These are phyloP conservation scores for Pseudogymnoascus sp. DNA, from an alignment of 2,329 filamentous ascomycete genomes.

Conservation along the genomic window DNA sequence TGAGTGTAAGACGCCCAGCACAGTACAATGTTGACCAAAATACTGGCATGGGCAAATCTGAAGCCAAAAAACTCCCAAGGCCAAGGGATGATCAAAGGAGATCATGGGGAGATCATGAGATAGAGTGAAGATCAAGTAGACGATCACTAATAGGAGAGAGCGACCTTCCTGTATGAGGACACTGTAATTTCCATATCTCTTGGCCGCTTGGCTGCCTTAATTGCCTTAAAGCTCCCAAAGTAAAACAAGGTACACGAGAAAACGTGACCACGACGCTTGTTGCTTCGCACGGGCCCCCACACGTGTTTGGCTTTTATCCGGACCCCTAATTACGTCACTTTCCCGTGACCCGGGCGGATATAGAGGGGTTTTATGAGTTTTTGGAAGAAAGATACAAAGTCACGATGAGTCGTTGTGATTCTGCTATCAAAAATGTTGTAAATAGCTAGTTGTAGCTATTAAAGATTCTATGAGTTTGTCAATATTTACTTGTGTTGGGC, in stretches of 20 bases:
- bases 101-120: not conserved
- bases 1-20: too few relatives aligned
- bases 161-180: not conserved
- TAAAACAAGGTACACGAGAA: not conserved
- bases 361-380: not conserved
- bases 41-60: not conserved
- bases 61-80: not conserved
- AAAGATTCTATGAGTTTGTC: not conserved
- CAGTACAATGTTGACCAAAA: not conserved
- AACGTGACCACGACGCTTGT: not conserved
- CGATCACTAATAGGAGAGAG: not conserved
- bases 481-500: not conserved
- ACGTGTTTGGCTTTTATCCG: not conserved
- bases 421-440: not conserved
- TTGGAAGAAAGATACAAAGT: not conserved
- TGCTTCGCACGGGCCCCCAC: not conserved
- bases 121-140: not conserved
- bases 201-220: not conserved
- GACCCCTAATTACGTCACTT: not conserved
- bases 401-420: not conserved
- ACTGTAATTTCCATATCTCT: not conserved
- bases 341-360: not conserved
- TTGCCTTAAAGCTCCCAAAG: not conserved
- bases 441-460: not conserved
- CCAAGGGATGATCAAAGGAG: not conserved